Conservation (phyloP, 2,329 filamentous ascomycete genomes). For the Phialophora expanda region DNA sequence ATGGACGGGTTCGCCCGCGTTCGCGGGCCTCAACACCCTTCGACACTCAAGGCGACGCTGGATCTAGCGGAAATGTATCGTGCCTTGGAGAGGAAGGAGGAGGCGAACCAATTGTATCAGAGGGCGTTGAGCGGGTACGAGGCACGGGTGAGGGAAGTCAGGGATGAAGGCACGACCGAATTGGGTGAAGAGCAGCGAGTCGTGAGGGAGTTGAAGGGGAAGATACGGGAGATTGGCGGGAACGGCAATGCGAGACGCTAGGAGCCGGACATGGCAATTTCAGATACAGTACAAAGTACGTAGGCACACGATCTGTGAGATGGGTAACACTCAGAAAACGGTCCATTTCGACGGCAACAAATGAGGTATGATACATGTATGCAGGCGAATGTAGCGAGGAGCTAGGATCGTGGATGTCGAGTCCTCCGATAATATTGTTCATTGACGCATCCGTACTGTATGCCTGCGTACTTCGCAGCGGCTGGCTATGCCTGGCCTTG, state of each 20-base stretch:
- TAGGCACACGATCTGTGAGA: not conserved
- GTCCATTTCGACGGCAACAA: not conserved
- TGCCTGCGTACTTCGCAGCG: not conserved
- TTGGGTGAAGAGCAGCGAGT: not conserved
- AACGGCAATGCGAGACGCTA: not conserved
- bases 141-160: not conserved
- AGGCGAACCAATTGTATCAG: not conserved
- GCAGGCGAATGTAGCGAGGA: not conserved
- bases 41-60: not conserved
- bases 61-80: slow-evolving; percentile 4
- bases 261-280: not conserved
- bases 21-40: not conserved
- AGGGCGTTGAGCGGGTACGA: slow-evolving; percentile 1
- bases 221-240: not conserved
- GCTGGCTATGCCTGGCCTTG: not conserved
- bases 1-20: not conserved
- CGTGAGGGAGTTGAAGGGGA: slow-evolving; percentile 3
- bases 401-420: not conserved
- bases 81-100: slow-evolving; percentile 4
- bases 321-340: not conserved
- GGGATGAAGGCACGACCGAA: not conserved
- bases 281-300: not conserved
- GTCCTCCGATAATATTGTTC: not conserved
- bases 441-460: not conserved
- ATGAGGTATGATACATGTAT: not conserved